Evolutionary conservation across 225 moss, liverwort and hornwort genomes (phyloP).

Genomic region (Pseudisothecium myosuroides): DNA sequence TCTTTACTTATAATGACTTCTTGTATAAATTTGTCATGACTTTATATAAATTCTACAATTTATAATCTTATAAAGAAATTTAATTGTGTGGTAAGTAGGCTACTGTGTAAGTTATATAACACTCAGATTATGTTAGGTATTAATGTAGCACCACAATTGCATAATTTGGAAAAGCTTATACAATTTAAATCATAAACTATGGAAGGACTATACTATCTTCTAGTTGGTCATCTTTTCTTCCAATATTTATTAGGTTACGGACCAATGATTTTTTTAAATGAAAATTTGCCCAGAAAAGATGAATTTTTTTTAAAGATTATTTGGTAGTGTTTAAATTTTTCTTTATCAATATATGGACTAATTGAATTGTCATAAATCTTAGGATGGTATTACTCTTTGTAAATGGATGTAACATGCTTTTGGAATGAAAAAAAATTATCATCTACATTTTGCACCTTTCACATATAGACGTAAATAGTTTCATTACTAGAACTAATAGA

Average conservation of each 20-base stretch:
- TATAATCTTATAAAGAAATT: neutral
- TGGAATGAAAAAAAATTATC: neutral
- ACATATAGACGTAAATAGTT: neutral
- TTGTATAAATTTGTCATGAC: too few species aligned
- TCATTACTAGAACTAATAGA: neutral
- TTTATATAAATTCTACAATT: too few species aligned
- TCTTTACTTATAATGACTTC: too few species aligned
- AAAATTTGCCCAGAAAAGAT: neutral
- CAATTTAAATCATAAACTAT: neutral
- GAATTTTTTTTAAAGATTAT: neutral
- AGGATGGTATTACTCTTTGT: neutral
- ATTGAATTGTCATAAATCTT: neutral
- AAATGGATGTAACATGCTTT: neutral
- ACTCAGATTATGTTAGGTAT: neutral
- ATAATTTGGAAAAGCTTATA: accelerated
- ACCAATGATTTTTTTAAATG: neutral
- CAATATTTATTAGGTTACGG: neutral
- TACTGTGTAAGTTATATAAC: neutral
- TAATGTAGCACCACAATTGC: neutral
- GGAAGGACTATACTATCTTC: neutral
- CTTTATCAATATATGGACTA: neutral
- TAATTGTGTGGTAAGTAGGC: neutral
- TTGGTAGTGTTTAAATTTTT: accelerated
- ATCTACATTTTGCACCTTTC: neutral
- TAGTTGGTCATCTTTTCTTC: neutral